These are phyloP conservation scores for Triticum turgidum DNA, from an alignment of 176 grass and related monocot species.

Conservation along the genomic window DNA sequence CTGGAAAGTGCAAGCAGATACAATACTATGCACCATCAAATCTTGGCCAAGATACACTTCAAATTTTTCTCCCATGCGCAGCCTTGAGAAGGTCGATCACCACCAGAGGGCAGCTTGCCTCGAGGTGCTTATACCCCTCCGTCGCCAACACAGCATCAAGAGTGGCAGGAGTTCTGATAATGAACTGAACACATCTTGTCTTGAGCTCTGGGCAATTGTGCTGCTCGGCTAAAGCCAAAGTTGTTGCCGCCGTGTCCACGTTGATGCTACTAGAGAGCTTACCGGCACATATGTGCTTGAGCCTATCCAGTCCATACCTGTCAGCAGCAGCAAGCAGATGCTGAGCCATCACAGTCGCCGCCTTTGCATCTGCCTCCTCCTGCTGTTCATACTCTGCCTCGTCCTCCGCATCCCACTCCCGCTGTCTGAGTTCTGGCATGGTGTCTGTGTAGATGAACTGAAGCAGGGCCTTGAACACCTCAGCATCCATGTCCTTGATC, in stretches of 20 bases:
- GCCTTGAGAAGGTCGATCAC: background rate
- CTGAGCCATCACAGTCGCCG: background rate
- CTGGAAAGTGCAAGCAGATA: too few relatives aligned
- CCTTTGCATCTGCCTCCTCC: too few relatives aligned
- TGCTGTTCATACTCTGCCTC: too few relatives aligned
- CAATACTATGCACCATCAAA: too few relatives aligned
- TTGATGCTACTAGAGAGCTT: background rate
- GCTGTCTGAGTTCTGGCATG: background rate
- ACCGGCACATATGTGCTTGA: background rate
- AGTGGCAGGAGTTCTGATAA: background rate
- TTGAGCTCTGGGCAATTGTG: constrained; percentile 23
- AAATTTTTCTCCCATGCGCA: background rate
- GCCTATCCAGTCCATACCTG: constrained; percentile 30
- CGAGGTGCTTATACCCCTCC: background rate
- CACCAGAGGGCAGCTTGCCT: background rate
- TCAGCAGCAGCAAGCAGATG: constrained; percentile 47
- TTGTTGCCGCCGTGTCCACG: background rate
- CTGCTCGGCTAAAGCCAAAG: constrained; percentile 32
- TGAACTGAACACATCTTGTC: constrained; percentile 24
- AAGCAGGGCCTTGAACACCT: constrained; percentile 37
- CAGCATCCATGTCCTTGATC: constrained; percentile 8
- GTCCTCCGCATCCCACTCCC: too few relatives aligned
- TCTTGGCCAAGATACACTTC: background rate
- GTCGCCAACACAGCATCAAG: background rate
- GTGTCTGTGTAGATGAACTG: constrained; percentile 50